Evolutionary conservation across 2,329 filamentous ascomycete species (phyloP).

Genomic region (Aaosphaeria pasadenensis): DNA sequence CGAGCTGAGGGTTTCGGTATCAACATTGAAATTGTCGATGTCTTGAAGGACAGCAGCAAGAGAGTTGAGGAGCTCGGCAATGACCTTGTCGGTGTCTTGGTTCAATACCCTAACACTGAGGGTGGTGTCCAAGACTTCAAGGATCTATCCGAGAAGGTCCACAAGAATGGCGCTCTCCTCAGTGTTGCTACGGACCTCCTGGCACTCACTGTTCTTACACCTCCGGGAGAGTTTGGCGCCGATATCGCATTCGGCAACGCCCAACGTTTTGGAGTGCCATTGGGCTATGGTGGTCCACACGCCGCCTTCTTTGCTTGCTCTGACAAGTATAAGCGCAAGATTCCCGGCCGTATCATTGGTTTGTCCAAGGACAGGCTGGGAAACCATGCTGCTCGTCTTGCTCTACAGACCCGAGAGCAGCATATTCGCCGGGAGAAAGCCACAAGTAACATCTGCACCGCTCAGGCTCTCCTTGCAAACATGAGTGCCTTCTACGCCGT

Average conservation of each 20-base stretch:
- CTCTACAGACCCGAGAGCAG: constrained; percentile 90
- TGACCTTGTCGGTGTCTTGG: constrained; percentile 81
- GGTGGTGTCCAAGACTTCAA: constrained; percentile 77
- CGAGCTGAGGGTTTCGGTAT: constrained; percentile 92
- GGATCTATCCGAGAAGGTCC: constrained; percentile 70
- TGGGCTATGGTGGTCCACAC: constrained; percentile 92
- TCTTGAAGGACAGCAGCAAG: constrained; percentile 63
- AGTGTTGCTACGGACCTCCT: constrained; percentile 87
- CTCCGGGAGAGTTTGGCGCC: constrained; percentile 90
- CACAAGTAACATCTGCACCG: constrained; percentile 96
- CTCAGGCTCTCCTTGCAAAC: constrained; percentile 89
- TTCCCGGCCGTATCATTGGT: constrained; percentile 85
- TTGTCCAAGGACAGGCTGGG: constrained; percentile 88
- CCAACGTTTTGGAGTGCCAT: constrained; percentile 86
- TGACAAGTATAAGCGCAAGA: constrained; percentile 91
- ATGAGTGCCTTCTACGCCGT: constrained; percentile 95
- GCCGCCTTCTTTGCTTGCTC: constrained; percentile 92
- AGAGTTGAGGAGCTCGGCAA: constrained; percentile 72
- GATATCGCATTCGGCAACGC: constrained; percentile 94
- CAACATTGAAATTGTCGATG: constrained; percentile 69
- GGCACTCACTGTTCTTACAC: constrained; percentile 80
- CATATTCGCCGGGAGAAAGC: constrained; percentile 96
- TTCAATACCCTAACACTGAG: constrained; percentile 92
- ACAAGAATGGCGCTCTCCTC: constrained; percentile 74
- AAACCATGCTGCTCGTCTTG: constrained; percentile 74